Evolutionary conservation across 495 filamentous ascomycete species (phyloP), one percentile per base, ranked within the genome.

Genomic region (Geoglossum glabrum): DNA sequence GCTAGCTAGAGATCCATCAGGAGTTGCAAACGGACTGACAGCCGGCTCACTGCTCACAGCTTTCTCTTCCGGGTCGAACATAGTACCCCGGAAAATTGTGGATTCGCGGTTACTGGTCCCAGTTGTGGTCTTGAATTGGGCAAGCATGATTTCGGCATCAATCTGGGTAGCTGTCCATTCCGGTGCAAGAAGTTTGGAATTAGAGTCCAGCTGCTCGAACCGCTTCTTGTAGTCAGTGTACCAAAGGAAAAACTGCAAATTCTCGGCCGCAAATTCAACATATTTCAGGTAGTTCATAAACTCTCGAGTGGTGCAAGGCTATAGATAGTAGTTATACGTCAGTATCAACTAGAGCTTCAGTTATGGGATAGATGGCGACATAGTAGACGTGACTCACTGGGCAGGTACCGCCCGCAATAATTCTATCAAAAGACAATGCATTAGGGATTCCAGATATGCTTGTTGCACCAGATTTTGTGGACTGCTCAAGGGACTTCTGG

Each of bases 211-310:
- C 19, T 68, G 64, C 9, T 69, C 61, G 66, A 86, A 88, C 4
- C 83, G 78, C 59, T 73, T 67, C 43, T 63, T 66, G 60, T 86
- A 90, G 65, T 84, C 82, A 28, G 69, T 73, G 59, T 77, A 75
- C 85, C 85, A 90, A 17, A 89, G 76, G 65, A 73, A 86, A 69
- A 89, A 89, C 66, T 89, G 84, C 30, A 89, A 74, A 65, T 87
- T 87, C 69, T 89, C 85, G 52, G 85, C 80, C 13, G 79, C 67
- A 36, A 79, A 78, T 64, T 87, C 84, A 54, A 90, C 76, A 66
- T 87, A 85, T 55, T 80, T 72, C 46, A 87, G 72, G 64, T 86
- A 90, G 68, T 85, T 83, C 80, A 87, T 84, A 65, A 90, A 88
- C 61, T 90, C 85, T 28, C 83, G 76, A 28, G 76, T 64, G 0